phyloP scores from a whole-genome alignment of 768 basidiomycete species.

The Cyathus striatus region DNA sequence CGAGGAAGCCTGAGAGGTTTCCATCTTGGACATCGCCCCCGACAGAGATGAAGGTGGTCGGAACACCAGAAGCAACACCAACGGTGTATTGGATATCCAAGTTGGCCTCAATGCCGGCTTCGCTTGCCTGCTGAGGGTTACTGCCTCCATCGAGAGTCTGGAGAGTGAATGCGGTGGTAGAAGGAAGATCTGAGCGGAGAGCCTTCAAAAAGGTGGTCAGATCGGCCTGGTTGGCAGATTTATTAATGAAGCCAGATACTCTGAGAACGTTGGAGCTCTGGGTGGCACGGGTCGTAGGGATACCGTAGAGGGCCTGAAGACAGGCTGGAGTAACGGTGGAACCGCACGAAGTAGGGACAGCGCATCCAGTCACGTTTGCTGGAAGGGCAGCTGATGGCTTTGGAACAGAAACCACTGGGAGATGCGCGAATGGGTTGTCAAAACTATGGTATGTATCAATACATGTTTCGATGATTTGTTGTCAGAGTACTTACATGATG shows the following conservation, averaged over 20 bases:
- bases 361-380: conserved; percentile 3
- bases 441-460: conserved; percentile 3
- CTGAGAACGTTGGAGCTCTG: conserved; percentile 19
- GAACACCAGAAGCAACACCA: conserved; percentile 26
- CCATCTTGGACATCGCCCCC: conserved; percentile 22
- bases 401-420: conserved; percentile 8
- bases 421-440: conserved; percentile 12
- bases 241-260: conserved; percentile 24
- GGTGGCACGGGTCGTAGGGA: conserved; percentile 22
- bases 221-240: conserved; percentile 25
- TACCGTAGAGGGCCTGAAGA: conserved; percentile 26
- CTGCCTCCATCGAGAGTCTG: conserved; percentile 36
- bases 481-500: conserved; percentile 12
- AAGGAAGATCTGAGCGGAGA: conserved; percentile 22
- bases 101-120: conserved; percentile 31
- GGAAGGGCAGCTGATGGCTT: conserved; percentile 5
- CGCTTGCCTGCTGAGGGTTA: conserved; percentile 19
- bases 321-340: conserved; percentile 24
- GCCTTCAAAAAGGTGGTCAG: conserved; percentile 15
- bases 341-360: conserved; percentile 20
- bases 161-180: conserved; percentile 33
- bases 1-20: conserved; percentile 25
- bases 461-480: not conserved
- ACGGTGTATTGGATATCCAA: conserved; percentile 31
- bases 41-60: conserved; percentile 26